These are phyloP conservation scores for Fabrea salina DNA, from an alignment of 169 alveolate species.

Conservation along the genomic window DNA sequence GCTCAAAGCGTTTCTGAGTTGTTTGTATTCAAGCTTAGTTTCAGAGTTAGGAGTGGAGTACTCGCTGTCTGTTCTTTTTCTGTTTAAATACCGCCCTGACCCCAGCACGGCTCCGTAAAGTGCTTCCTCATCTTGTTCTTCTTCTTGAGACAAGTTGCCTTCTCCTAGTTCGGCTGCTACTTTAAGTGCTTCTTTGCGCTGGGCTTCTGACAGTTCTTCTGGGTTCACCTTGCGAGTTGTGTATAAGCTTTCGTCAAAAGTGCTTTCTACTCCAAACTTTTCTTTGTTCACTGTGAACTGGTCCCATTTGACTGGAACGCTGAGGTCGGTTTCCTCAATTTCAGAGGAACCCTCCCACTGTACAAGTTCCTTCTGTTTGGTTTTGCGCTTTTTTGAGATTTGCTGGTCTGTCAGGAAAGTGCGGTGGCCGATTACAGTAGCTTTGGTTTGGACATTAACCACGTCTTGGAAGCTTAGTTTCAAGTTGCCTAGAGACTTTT, in stretches of 20 bases:
- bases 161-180: neutral
- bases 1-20: too few species aligned
- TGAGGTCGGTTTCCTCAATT: neutral
- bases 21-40: too few species aligned
- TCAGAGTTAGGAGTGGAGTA: too few species aligned
- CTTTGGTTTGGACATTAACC: too few species aligned
- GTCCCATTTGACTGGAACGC: too few species aligned
- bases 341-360: neutral
- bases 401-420: neutral
- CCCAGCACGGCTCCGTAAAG: constrained; percentile 20
- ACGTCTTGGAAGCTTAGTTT: too few species aligned
- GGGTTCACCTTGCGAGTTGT: constrained; percentile 31
- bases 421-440: neutral
- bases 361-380: neutral
- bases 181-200: neutral
- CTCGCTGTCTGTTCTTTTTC: neutral
- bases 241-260: constrained; percentile 45
- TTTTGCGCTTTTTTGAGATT: neutral
- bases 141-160: neutral
- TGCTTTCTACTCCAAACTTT: constrained; percentile 43
- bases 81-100: neutral
- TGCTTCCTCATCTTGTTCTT: constrained; percentile 27
- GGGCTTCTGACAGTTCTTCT: neutral
- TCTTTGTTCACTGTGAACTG: constrained; percentile 43
- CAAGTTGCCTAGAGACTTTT: too few species aligned